These are phyloP conservation scores for Neurospora sp. DNA, from an alignment of 495 filamentous ascomycete genomes.

Conservation along the genomic window DNA sequence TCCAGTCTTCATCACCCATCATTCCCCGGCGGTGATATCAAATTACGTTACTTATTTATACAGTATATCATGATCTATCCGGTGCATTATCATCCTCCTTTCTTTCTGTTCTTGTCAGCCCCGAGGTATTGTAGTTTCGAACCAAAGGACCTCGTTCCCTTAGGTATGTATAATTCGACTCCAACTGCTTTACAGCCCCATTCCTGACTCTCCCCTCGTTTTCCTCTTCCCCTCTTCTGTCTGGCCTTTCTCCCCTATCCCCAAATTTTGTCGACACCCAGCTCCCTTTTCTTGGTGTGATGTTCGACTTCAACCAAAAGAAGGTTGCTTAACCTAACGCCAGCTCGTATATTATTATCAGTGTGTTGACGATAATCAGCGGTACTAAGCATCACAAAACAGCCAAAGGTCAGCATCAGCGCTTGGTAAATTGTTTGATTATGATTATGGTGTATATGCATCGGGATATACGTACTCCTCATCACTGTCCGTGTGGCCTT, in stretches of 20 bases:
- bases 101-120: not conserved
- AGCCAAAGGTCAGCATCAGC: too few species aligned
- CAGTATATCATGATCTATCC: not conserved
- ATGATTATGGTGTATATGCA: conserved; percentile 8
- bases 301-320: not conserved
- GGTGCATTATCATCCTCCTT: not conserved
- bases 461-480: conserved; percentile 57
- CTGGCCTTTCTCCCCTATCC: not conserved
- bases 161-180: not conserved
- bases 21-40: not conserved
- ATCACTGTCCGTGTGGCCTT: conserved; percentile 64
- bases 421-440: too few species aligned
- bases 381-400: conserved; percentile 52
- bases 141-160: not conserved
- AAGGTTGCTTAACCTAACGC: conserved; percentile 58
- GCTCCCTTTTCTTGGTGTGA: not conserved
- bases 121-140: not conserved
- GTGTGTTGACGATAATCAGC: conserved; percentile 79
- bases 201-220: not conserved
- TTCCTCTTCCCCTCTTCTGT: not conserved
- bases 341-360: conserved; percentile 83
- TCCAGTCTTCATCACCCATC: not conserved
- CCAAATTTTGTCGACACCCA: not conserved
- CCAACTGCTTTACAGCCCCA: not conserved
- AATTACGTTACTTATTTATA: not conserved